Evolutionary conservation across 768 basidiomycete genomes (phyloP).

Genomic region (Terana coerulea): DNA sequence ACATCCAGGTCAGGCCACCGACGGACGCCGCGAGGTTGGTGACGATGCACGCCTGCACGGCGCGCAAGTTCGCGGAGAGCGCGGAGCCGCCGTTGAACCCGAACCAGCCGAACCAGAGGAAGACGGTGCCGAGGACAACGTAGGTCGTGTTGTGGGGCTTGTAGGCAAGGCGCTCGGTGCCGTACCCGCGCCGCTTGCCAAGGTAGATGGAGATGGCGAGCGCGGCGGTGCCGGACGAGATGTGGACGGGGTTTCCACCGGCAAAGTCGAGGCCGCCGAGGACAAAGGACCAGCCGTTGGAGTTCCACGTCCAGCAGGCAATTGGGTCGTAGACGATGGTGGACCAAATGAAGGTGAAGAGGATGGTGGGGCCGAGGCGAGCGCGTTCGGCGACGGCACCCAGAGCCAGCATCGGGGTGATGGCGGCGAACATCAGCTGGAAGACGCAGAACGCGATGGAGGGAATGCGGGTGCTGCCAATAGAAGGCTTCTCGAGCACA

Average conservation of each 20-base stretch:
- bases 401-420: constrained; percentile 85
- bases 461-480: constrained; percentile 69
- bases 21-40: constrained; percentile 90
- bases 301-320: constrained; percentile 96
- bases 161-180: constrained; percentile 87
- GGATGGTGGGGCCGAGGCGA: constrained; percentile 78
- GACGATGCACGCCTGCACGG: constrained; percentile 84
- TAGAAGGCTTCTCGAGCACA: constrained; percentile 73
- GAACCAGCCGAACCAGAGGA: constrained; percentile 97
- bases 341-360: constrained; percentile 90
- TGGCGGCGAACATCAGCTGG: constrained; percentile 88
- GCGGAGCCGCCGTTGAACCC: constrained; percentile 95
- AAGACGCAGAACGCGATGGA: constrained; percentile 77
- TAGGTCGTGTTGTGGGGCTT: constrained; percentile 93
- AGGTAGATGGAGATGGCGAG: constrained; percentile 89
- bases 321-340: constrained; percentile 88
- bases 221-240: constrained; percentile 88
- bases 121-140: constrained; percentile 87
- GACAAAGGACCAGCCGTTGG: constrained; percentile 68
- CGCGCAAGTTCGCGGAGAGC: constrained; percentile 83
- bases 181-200: constrained; percentile 88
- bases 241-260: constrained; percentile 97
- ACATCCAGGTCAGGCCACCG: constrained; percentile 91
- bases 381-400: constrained; percentile 94
- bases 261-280: constrained; percentile 90